A percentile compares a stretch with the other conserved stretches of the same genome.
phyloP scores from a whole-genome alignment of 2,329 filamentous ascomycete genomes.

The Aspergillus clavatus region DNA sequence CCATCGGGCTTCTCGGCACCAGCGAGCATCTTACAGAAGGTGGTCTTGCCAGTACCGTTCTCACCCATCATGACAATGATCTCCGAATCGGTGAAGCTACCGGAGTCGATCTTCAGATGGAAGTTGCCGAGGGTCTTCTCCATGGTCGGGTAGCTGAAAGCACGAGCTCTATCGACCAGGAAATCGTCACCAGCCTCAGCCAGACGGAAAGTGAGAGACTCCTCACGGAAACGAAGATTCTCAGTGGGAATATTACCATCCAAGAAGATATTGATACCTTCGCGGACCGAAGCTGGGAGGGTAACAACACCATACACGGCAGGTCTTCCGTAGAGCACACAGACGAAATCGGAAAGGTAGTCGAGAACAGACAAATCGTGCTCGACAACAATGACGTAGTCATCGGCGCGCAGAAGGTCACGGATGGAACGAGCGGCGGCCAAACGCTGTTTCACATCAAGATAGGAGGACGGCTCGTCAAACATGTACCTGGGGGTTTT shows the following conservation, averaged over 20 bases:
- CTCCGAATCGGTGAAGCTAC: slow-evolving; percentile 93
- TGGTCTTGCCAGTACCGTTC: slow-evolving; percentile 99
- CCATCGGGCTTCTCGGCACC: slow-evolving; percentile 89
- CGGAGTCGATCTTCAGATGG: slow-evolving; percentile 72
- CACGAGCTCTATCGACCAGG: slow-evolving; percentile 74
- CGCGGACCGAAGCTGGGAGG: slow-evolving; percentile 87
- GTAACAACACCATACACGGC: slow-evolving; percentile 98
- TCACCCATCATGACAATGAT: slow-evolving; percentile 99
- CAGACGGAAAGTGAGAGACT: slow-evolving; percentile 92
- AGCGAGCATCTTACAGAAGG: slow-evolving; percentile 93
- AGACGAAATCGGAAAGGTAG: slow-evolving; percentile 98
- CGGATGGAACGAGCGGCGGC: slow-evolving; percentile 89
- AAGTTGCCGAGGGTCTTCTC: slow-evolving; percentile 89
- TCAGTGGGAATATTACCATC: slow-evolving; percentile 97
- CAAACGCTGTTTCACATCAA: slow-evolving; percentile 98
- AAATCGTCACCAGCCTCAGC: slow-evolving; percentile 86
- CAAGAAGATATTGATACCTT: slow-evolving; percentile 99
- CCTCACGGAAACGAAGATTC: slow-evolving; percentile 96
- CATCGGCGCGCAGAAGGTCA: slow-evolving; percentile 77
- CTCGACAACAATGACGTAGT: slow-evolving; percentile 98
- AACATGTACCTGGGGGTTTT: slow-evolving; percentile 79
- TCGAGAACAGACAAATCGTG: slow-evolving; percentile 98
- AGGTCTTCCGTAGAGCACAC: slow-evolving; percentile 90
- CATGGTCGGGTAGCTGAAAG: slow-evolving; percentile 85
- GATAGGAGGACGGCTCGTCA: slow-evolving; percentile 96